Conservation (phyloP, 2,329 filamentous ascomycete species). For the Xylariaceae sp. region DNA sequence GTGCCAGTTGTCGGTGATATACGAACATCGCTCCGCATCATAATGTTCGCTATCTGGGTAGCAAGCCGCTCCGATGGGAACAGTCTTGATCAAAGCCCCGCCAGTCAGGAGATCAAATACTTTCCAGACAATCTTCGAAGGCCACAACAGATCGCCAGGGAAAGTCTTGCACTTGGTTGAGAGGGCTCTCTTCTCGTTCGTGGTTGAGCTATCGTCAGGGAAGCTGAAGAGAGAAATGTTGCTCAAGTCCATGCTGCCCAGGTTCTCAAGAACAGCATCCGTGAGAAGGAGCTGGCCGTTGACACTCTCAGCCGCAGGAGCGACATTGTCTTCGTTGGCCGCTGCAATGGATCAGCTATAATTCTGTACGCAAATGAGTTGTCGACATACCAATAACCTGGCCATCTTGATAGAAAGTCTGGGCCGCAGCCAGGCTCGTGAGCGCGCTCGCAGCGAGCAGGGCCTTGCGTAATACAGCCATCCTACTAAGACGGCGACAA, state of each 20-base stretch:
- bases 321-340: conserved; percentile 7
- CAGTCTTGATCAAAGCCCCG: conserved; percentile 26
- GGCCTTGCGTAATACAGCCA: conserved; percentile 5
- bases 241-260: conserved; percentile 16
- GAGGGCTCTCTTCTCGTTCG: conserved; percentile 4
- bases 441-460: conserved; percentile 6
- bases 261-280: conserved; percentile 15
- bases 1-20: conserved; percentile 27
- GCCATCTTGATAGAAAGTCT: conserved; percentile 9
- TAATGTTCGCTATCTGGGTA: conserved; percentile 27
- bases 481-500: neutral
- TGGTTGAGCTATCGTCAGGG: conserved; percentile 2
- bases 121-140: conserved; percentile 27
- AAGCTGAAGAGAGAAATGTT: conserved; percentile 25
- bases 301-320: conserved; percentile 8
- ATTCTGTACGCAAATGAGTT: neutral
- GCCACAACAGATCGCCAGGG: conserved; percentile 28
- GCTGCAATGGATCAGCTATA: conserved; percentile 1
- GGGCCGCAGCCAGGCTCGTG: conserved; percentile 1
- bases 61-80: conserved; percentile 32
- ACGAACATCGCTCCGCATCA: conserved; percentile 25
- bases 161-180: conserved; percentile 25
- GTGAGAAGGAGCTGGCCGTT: conserved; percentile 10
- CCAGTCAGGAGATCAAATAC: conserved; percentile 25
- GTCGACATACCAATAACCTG: conserved; percentile 8